Conservation (phyloP, 352 stramenopile species). For the Phytophthora citricola region DNA sequence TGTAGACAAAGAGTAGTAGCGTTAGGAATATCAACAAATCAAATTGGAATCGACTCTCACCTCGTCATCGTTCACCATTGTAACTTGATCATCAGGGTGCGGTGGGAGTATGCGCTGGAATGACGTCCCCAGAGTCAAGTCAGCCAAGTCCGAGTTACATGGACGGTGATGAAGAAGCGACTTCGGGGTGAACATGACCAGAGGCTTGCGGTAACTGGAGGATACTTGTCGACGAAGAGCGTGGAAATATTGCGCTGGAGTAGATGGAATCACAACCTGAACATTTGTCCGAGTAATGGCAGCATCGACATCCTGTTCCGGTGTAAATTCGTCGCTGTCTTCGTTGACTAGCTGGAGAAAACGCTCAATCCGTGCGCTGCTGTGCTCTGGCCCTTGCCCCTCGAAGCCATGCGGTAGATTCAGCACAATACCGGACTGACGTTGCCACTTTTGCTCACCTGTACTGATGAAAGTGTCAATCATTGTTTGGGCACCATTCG, state of each 20-base stretch:
- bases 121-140: conserved; percentile 62
- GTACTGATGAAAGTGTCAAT: conserved; percentile 89
- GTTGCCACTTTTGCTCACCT: conserved; percentile 89
- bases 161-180: conserved; percentile 84
- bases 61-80: conserved; percentile 71
- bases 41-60: conserved; percentile 24
- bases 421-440: conserved; percentile 90
- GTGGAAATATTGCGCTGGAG: conserved; percentile 97
- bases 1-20: conserved; percentile 15
- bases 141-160: conserved; percentile 76
- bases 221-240: conserved; percentile 89
- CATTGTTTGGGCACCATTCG: conserved; percentile 89
- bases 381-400: conserved; percentile 87
- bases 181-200: conserved; percentile 87
- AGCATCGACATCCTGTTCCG: conserved; percentile 36
- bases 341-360: conserved; percentile 87
- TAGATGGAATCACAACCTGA: conserved; percentile 81
- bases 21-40: conserved; percentile 13
- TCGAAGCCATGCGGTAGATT: conserved; percentile 88
- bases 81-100: conserved; percentile 72
- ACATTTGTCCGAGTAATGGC: conserved; percentile 74
- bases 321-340: conserved; percentile 72
- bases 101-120: conserved; percentile 80
- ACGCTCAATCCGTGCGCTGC: conserved; percentile 82
- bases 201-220: conserved; percentile 77